Conservation (phyloP, 441 rosid species). For the Adansonia madagascariensis region DNA sequence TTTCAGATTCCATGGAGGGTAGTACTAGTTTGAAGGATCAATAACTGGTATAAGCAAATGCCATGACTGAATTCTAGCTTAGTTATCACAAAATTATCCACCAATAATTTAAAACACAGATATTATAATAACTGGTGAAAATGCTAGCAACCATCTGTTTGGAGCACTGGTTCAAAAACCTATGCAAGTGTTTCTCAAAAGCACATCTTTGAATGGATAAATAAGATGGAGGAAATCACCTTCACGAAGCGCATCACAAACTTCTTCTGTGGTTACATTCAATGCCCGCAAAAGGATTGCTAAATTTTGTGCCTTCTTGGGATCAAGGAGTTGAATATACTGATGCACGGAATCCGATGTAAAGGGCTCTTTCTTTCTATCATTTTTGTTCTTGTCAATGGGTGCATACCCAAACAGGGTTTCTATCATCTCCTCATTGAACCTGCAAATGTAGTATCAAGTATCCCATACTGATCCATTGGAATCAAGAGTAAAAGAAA, state of each 20-base stretch:
- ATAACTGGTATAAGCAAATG: neutral
- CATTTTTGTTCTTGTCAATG: conserved; percentile 55
- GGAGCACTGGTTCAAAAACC: neutral
- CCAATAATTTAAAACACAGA: neutral
- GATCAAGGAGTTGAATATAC: conserved; percentile 81
- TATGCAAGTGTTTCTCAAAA: neutral
- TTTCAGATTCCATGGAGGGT: conserved; percentile 1
- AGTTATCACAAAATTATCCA: neutral
- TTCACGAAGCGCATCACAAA: conserved; percentile 84
- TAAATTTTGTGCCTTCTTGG: conserved; percentile 88
- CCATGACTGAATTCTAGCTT: neutral
- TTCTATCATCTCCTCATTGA: conserved; percentile 99
- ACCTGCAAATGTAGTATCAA: conserved; percentile 51
- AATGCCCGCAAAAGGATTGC: conserved; percentile 88
- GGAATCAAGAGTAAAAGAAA: conserved; percentile 15
- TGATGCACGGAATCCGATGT: conserved; percentile 53
- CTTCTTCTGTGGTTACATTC: conserved; percentile 84
- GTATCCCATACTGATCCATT: neutral
- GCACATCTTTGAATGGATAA: conserved; percentile 10
- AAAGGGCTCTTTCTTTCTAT: conserved; percentile 52
- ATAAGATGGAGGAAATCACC: conserved; percentile 47
- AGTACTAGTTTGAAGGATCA: neutral
- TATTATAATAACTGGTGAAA: neutral
- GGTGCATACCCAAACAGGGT: conserved; percentile 77
- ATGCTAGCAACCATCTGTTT: neutral